Conservation (phyloP, 345 rosid species). For the Hypericum perforatum region DNA sequence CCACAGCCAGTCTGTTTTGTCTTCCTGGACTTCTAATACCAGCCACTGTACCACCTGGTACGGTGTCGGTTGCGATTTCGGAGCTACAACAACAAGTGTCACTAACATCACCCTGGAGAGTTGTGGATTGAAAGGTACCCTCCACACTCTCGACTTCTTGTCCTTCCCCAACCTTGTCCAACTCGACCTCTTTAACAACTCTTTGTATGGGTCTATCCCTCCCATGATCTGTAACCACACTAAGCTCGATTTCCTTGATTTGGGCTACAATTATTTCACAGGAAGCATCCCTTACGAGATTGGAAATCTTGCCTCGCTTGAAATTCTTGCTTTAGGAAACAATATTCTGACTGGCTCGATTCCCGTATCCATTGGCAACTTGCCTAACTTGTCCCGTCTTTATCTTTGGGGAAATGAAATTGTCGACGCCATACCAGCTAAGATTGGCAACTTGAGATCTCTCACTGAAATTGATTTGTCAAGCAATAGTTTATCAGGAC, state of each 20-base stretch:
- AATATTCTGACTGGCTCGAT: slow-evolving; percentile 7
- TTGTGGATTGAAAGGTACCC: slow-evolving; percentile 5
- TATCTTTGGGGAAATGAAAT: neutral
- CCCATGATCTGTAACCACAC: slow-evolving; percentile 11
- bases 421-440: neutral
- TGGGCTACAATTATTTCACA: slow-evolving; percentile 2
- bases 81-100: neutral
- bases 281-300: slow-evolving; percentile 10
- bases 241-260: slow-evolving; percentile 11
- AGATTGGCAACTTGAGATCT: slow-evolving; percentile 3
- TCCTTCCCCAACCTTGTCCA: slow-evolving; percentile 8
- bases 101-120: slow-evolving; percentile 5
- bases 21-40: neutral
- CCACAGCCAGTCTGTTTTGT: neutral
- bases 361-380: neutral
- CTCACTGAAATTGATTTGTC: neutral
- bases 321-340: neutral
- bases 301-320: neutral
- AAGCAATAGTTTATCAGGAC: neutral
- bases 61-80: slow-evolving; percentile 9
- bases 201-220: slow-evolving; percentile 17
- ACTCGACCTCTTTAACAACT: slow-evolving; percentile 2
- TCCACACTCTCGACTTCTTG: slow-evolving; percentile 11
- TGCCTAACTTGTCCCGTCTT: neutral
- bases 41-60: slow-evolving; percentile 10